These are phyloP conservation scores for Cupressus sempervirens DNA, from an alignment of 75 land plant genomes.

Conservation along the genomic window DNA sequence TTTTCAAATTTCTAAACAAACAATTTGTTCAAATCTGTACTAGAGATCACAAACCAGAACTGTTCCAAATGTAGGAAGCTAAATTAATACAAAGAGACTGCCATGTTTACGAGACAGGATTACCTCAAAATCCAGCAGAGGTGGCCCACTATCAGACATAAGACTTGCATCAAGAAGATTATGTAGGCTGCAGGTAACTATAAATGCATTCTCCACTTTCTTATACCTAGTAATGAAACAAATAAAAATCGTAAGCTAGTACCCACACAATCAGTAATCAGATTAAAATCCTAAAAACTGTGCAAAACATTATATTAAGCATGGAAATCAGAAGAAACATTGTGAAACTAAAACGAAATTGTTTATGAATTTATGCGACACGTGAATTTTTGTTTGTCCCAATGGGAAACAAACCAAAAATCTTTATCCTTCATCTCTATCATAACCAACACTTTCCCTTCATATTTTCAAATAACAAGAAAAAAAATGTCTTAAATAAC, in stretches of 20 bases:
- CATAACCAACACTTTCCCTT: neutral
- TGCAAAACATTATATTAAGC: conserved; percentile 2
- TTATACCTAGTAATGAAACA: conserved; percentile 49
- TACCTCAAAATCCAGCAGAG: conserved; percentile 95
- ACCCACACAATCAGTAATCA: neutral
- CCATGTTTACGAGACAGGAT: neutral
- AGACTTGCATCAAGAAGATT: conserved; percentile 78
- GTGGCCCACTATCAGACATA: conserved; percentile 65
- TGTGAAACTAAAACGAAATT: neutral
- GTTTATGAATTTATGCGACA: neutral
- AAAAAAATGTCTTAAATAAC: conserved; percentile 4
- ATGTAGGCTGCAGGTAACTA: conserved; percentile 71
- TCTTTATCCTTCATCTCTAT: neutral
- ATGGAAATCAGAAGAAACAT: neutral
- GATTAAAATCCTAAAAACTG: conserved; percentile 5
- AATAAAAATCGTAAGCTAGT: conserved; percentile 9
- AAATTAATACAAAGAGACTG: neutral
- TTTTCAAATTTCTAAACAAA: neutral
- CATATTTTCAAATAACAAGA: neutral
- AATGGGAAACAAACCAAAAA: neutral
- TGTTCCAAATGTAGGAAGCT: neutral
- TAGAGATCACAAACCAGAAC: neutral
- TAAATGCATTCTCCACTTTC: conserved; percentile 58
- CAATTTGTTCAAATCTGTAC: neutral
- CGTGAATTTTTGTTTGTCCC: neutral